Percentiles rank a stretch among this genome's conserved stretches.
Evolutionary conservation across 352 stramenopile species (phyloP).

Genomic region (Thalassiosira exigua): DNA sequence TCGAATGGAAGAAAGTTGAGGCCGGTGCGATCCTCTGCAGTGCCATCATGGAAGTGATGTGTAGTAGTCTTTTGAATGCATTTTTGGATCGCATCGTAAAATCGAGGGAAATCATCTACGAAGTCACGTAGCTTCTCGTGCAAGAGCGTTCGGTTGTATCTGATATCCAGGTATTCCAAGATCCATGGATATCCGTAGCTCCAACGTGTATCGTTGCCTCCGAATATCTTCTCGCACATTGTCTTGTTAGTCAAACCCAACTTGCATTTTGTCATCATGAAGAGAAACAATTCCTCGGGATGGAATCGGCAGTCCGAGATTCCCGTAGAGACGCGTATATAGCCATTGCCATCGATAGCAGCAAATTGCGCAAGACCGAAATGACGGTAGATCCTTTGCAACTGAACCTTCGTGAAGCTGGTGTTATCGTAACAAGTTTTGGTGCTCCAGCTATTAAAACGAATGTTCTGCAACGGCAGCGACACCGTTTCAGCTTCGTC

Average conservation of each 20-base stretch:
- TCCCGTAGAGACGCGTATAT: constrained; percentile 11
- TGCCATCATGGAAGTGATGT: background rate
- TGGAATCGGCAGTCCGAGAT: constrained; percentile 7
- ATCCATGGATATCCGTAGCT: constrained; percentile 40
- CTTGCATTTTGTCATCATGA: constrained; percentile 36
- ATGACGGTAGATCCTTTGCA: constrained; percentile 12
- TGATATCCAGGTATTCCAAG: constrained; percentile 31
- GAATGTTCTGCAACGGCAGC: too few species aligned
- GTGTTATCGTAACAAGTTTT: constrained; percentile 16
- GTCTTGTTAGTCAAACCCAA: constrained; percentile 20
- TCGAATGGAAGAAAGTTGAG: constrained; percentile 26
- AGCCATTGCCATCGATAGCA: background rate
- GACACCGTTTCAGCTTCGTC: too few species aligned
- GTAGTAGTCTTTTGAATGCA: constrained; percentile 11
- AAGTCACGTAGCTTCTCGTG: constrained; percentile 31
- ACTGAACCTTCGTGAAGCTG: constrained; percentile 4
- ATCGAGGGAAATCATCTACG: constrained; percentile 41
- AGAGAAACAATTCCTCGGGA: constrained; percentile 46
- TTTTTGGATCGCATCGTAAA: constrained; percentile 25
- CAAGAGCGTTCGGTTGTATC: constrained; percentile 29
- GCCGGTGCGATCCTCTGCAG: background rate
- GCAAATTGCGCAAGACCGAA: constrained; percentile 35
- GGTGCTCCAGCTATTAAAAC: too few species aligned
- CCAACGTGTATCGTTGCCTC: constrained; percentile 31
- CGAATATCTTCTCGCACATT: constrained; percentile 41